A percentile compares a stretch with the other conserved stretches of the same genome.
These are phyloP conservation scores for Eimeria brunetti DNA, from an alignment of 169 alveolate species.

Conservation along the genomic window DNA sequence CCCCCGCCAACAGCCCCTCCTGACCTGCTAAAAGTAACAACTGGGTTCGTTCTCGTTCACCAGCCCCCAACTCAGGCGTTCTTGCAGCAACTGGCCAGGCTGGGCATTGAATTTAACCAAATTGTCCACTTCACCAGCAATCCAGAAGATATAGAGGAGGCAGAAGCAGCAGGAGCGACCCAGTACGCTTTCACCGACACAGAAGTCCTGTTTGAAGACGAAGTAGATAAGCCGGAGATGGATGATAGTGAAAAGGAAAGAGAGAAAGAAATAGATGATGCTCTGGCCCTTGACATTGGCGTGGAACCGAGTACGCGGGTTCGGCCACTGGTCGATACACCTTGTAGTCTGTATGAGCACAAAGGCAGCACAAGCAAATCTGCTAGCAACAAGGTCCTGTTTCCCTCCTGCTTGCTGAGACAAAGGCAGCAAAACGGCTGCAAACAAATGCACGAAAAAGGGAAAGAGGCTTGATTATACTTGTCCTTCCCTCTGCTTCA, in stretches of 20 bases:
- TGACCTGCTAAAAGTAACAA: constrained; percentile 25
- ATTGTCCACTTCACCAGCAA: constrained; percentile 47
- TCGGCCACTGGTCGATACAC: background rate
- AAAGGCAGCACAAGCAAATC: background rate
- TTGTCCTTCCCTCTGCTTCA: background rate
- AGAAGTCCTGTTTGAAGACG: constrained; percentile 39
- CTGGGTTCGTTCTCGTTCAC: constrained; percentile 49
- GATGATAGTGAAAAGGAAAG: constrained; percentile 15
- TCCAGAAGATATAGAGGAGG: constrained; percentile 59
- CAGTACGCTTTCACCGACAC: constrained; percentile 40
- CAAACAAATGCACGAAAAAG: background rate
- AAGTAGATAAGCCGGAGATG: constrained; percentile 13
- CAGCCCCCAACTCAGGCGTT: constrained; percentile 59
- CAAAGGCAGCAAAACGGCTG: background rate
- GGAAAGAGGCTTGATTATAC: background rate
- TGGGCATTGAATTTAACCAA: constrained; percentile 47
- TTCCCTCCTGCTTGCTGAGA: background rate
- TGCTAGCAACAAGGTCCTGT: background rate
- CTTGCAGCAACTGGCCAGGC: constrained; percentile 35
- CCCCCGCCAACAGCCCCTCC: constrained; percentile 68
- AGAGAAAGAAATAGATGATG: constrained; percentile 41
- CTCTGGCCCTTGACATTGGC: constrained; percentile 32
- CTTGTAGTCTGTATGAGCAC: background rate
- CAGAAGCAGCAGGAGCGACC: constrained; percentile 69
- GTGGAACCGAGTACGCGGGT: constrained; percentile 25